Evolutionary conservation across 371 early-diverging fungal genomes (phyloP).

Genomic region (Syncephalis plumigaleata): DNA sequence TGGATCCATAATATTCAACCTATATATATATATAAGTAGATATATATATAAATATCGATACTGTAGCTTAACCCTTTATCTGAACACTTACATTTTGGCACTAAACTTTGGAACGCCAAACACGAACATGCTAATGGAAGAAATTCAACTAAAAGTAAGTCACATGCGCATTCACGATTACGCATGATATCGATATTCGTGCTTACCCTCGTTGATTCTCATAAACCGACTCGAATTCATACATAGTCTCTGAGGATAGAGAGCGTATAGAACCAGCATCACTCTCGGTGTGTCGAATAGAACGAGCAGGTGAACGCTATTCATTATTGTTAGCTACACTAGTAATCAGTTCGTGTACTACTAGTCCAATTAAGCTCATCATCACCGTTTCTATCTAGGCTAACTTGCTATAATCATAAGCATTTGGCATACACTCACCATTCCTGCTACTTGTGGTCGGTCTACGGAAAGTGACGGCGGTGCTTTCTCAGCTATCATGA

Average conservation of each 20-base stretch:
- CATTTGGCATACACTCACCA: too few relatives aligned
- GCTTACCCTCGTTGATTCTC: slow-evolving; percentile 3
- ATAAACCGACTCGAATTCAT: neutral
- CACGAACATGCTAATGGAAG: neutral
- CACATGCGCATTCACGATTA: neutral
- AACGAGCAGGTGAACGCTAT: neutral
- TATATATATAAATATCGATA: neutral
- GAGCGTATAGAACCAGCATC: too few relatives aligned
- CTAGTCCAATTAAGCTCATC: neutral
- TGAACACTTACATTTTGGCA: neutral
- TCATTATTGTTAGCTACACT: too few relatives aligned
- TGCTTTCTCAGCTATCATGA: too few relatives aligned
- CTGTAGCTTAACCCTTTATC: neutral
- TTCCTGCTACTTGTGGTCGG: too few relatives aligned
- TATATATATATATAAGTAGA: neutral
- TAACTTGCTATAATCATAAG: too few relatives aligned
- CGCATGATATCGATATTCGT: neutral
- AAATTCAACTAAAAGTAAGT: neutral
- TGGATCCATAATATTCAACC: neutral
- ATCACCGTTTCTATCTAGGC: too few relatives aligned
- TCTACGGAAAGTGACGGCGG: too few relatives aligned
- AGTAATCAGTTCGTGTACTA: too few relatives aligned
- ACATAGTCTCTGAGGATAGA: neutral
- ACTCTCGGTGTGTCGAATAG: too few relatives aligned
- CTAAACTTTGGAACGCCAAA: neutral